phyloP scores from a whole-genome alignment of 2,329 filamentous ascomycete genomes.

The Monilinia polystroma region DNA sequence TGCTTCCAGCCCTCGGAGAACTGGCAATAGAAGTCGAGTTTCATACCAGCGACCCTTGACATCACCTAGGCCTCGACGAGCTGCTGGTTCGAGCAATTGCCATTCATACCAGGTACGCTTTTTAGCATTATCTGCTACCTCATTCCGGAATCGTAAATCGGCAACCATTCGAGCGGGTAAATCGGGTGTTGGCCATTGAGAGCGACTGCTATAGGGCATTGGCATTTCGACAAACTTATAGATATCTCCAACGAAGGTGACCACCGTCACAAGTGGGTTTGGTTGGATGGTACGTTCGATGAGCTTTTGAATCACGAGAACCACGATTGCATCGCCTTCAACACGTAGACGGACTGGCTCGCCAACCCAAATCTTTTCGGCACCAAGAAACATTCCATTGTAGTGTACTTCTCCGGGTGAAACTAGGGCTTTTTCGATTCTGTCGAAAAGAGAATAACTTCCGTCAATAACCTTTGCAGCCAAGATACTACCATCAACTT shows the following conservation, averaged over 20 bases:
- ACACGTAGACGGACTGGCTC: conserved; percentile 53
- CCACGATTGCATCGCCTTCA: conserved; percentile 46
- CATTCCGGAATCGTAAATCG: conserved; percentile 46
- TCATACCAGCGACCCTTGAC: conserved; percentile 63
- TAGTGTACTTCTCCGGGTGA: conserved; percentile 47
- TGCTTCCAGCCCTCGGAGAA: conserved; percentile 37
- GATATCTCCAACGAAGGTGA: conserved; percentile 50
- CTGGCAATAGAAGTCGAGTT: conserved; percentile 49
- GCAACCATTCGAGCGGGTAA: conserved; percentile 48
- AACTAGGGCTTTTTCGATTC: conserved; percentile 43
- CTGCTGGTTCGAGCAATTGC: conserved; percentile 37
- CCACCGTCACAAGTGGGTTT: conserved; percentile 30
- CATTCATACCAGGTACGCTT: conserved; percentile 38
- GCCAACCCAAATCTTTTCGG: conserved; percentile 60
- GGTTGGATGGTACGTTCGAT: conserved; percentile 34
- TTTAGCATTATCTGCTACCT: conserved; percentile 45
- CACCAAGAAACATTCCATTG: conserved; percentile 56
- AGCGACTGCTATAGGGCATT: conserved; percentile 40
- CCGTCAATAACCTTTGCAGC: conserved; percentile 55
- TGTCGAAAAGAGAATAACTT: conserved; percentile 54
- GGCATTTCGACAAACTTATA: conserved; percentile 49
- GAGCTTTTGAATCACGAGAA: conserved; percentile 47
- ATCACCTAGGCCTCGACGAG: conserved; percentile 44
- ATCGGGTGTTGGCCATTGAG: conserved; percentile 44
- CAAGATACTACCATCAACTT: conserved; percentile 58